phyloP scores from a whole-genome alignment of 257 asterid genomes.

The Henckelia pumila region DNA sequence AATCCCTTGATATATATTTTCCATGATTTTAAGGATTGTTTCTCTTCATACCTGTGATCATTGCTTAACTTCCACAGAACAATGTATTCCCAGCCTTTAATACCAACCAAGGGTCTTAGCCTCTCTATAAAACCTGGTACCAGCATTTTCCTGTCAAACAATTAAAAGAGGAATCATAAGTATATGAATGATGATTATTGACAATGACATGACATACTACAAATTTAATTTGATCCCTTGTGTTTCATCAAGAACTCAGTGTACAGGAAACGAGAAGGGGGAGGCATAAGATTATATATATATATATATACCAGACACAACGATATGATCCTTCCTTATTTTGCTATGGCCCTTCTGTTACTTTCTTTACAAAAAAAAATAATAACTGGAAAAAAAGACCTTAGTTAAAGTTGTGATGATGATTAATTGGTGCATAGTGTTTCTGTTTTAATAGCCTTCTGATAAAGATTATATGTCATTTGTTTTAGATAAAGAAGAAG shows the following conservation, averaged over 20 bases:
- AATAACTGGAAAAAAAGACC: no score
- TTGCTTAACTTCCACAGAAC: no score
- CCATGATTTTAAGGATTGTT: background rate
- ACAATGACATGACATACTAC: no score
- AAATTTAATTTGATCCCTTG: no score
- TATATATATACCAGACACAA: no score
- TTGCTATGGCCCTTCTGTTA: no score
- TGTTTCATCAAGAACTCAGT: no score
- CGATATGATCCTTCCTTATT: no score
- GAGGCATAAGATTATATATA: no score
- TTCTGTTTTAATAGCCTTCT: background rate
- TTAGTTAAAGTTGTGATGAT: background rate
- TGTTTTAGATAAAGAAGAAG: background rate
- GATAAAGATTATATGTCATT: background rate
- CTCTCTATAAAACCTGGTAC: slow-evolving; percentile 54
- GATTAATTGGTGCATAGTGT: background rate
- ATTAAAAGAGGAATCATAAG: background rate
- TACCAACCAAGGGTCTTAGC: slow-evolving; percentile 63
- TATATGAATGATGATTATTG: no score
- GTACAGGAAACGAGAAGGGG: no score
- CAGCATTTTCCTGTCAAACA: slow-evolving; percentile 42
- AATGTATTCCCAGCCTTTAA: slow-evolving; percentile 60
- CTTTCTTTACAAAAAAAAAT: no score
- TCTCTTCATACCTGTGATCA: background rate
- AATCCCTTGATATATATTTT: background rate